Evolutionary conservation across 1,284 basidiomycete genomes (phyloP).

Genomic region (Ustilago vetiveriae): DNA sequence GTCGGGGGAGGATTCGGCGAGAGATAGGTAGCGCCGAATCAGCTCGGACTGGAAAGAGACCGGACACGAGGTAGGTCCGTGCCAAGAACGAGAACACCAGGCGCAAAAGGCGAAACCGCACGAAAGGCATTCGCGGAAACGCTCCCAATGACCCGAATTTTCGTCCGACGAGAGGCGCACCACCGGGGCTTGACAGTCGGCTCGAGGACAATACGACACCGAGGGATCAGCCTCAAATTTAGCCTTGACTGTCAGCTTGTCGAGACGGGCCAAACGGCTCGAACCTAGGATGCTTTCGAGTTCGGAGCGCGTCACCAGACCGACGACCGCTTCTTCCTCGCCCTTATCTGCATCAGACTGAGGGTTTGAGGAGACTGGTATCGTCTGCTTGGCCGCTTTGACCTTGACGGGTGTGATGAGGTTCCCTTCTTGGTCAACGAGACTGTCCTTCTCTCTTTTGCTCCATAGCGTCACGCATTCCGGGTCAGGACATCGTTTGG

Average conservation of each 20-base stretch:
- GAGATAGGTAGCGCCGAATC: conserved; percentile 29
- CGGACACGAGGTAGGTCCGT: conserved; percentile 34
- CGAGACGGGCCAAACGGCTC: conserved; percentile 21
- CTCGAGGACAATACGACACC: conserved; percentile 45
- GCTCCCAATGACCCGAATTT: conserved; percentile 45
- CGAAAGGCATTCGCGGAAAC: conserved; percentile 43
- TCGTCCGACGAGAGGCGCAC: conserved; percentile 39
- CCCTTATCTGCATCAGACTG: background rate
- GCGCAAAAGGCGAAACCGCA: conserved; percentile 50
- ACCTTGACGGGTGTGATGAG: conserved; percentile 6
- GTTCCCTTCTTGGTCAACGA: conserved; percentile 40
- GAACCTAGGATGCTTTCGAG: conserved; percentile 22
- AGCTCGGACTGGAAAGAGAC: conserved; percentile 39
- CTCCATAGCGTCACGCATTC: conserved; percentile 45
- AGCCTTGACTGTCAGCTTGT: conserved; percentile 38
- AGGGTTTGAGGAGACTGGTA: background rate
- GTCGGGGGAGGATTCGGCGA: conserved; percentile 15
- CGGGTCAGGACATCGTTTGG: conserved; percentile 45
- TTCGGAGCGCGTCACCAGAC: conserved; percentile 29
- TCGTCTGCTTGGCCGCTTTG: background rate
- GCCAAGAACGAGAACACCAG: conserved; percentile 50
- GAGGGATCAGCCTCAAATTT: conserved; percentile 48
- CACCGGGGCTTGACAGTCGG: conserved; percentile 37
- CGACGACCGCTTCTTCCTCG: conserved; percentile 5
- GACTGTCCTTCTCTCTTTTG: conserved; percentile 36